A percentile compares a stretch with the other conserved stretches of the same genome.
These are phyloP conservation scores for Tetrahymena malaccensis DNA, from an alignment of 73 alveolate genomes.

Conservation along the genomic window DNA sequence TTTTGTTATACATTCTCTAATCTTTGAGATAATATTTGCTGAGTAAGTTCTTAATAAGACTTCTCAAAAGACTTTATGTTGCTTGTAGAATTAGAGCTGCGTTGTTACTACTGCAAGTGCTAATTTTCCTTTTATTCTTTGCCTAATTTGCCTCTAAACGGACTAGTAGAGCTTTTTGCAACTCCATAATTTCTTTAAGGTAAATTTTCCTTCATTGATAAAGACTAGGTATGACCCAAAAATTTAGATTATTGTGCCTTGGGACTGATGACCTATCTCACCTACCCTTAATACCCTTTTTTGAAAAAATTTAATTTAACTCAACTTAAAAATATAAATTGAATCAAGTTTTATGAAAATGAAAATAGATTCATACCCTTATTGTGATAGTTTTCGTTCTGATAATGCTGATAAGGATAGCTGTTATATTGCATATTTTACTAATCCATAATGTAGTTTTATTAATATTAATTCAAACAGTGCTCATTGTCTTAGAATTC, in stretches of 20 bases:
- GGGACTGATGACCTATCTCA: neutral
- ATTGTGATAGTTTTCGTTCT: neutral
- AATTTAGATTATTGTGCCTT: neutral
- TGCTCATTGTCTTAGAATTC: neutral
- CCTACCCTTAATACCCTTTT: neutral
- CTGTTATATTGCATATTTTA: neutral
- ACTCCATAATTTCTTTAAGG: neutral
- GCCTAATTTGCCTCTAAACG: neutral
- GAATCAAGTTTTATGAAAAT: neutral
- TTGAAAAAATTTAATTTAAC: neutral
- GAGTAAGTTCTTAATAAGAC: neutral
- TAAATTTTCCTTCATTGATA: neutral
- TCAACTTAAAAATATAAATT: neutral
- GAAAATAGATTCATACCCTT: neutral
- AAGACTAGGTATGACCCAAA: neutral
- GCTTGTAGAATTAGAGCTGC: neutral
- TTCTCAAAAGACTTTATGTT: neutral
- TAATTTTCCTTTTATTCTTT: neutral
- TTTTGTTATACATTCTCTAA: neutral
- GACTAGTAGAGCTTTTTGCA: neutral
- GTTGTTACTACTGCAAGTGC: neutral
- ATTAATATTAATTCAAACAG: neutral
- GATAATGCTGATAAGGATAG: neutral
- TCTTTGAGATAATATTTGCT: neutral
- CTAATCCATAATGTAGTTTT: neutral